A percentile compares a stretch with the other conserved stretches of the same genome.
Conservation (phyloP, 805 yeast genomes). For the Saccharomycopsis schoenii region DNA sequence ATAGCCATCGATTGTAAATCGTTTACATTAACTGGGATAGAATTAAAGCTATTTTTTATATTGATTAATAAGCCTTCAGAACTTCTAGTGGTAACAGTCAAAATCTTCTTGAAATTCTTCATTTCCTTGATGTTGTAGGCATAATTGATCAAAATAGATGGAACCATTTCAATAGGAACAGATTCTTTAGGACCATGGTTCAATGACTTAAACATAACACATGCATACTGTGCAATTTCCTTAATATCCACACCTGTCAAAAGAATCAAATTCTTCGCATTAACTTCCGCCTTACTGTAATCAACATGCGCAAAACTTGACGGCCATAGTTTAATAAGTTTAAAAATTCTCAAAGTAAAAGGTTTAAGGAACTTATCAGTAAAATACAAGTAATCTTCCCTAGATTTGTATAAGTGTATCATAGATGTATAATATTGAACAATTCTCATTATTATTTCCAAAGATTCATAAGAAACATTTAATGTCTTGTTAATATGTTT, state of each 20-base stretch:
- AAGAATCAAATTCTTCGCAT: constrained; percentile 34
- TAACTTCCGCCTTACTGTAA: constrained; percentile 29
- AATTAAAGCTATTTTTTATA: constrained; percentile 16
- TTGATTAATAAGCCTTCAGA: constrained; percentile 8
- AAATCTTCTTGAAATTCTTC: constrained; percentile 50
- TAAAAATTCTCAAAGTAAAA: not conserved
- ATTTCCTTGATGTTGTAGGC: constrained; percentile 30
- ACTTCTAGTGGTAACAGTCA: constrained; percentile 28
- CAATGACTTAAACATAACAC: constrained; percentile 37
- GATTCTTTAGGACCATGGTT: constrained; percentile 42
- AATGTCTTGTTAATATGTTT: constrained; percentile 8
- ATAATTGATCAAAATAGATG: constrained; percentile 34
- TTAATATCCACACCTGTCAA: constrained; percentile 28
- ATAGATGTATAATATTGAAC: constrained; percentile 7
- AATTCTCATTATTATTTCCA: constrained; percentile 23
- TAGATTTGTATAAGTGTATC: not conserved
- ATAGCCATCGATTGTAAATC: constrained; percentile 50
- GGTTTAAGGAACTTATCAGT: constrained; percentile 3
- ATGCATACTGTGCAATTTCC: constrained; percentile 26
- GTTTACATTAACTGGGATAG: constrained; percentile 29
- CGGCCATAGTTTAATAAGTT: constrained; percentile 26
- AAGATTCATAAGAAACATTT: constrained; percentile 18
- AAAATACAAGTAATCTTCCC: not conserved
- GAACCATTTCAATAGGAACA: constrained; percentile 43
- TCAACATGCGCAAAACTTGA: constrained; percentile 3